Evolutionary conservation across 2,329 filamentous ascomycete species (phyloP).

Genomic region (Cercospora sesami): DNA sequence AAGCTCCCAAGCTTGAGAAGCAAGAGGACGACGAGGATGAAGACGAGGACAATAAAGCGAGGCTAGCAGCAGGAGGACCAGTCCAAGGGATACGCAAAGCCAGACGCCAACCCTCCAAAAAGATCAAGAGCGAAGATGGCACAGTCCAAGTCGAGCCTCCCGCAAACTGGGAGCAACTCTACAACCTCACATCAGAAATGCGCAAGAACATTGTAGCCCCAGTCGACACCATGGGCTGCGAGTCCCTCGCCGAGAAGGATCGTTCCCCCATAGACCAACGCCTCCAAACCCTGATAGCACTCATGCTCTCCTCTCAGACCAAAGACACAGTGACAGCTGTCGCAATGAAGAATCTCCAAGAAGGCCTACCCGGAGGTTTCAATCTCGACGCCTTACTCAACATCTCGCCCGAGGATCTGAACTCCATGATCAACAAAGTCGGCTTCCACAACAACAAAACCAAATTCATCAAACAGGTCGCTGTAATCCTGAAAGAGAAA

Average conservation of each 20-base stretch:
- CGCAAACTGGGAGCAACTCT: constrained; percentile 80
- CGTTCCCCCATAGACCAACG: constrained; percentile 60
- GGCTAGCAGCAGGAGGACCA: background rate
- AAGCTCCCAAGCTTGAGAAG: constrained; percentile 28
- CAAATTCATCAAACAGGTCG: constrained; percentile 66
- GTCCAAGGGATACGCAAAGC: constrained; percentile 22
- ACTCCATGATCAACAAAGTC: constrained; percentile 76
- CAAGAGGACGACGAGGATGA: constrained; percentile 15
- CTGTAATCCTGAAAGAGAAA: constrained; percentile 65
- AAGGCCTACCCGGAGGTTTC: constrained; percentile 66
- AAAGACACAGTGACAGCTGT: constrained; percentile 88
- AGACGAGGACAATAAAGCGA: constrained; percentile 12
- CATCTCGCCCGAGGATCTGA: constrained; percentile 65
- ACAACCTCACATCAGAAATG: constrained; percentile 76
- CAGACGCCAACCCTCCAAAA: constrained; percentile 38
- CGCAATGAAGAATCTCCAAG: constrained; percentile 77
- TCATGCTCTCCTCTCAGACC: constrained; percentile 92
- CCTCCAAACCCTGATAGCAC: constrained; percentile 80
- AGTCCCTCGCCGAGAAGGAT: constrained; percentile 64
- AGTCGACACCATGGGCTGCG: constrained; percentile 97
- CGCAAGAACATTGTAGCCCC: constrained; percentile 69
- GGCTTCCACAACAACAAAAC: constrained; percentile 97
- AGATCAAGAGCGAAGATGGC: constrained; percentile 38
- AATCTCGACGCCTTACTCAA: constrained; percentile 76
- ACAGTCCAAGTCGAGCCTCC: constrained; percentile 54